phyloP scores from a whole-genome alignment of 1,139 yeast species.

The Diutina scorzettiae region DNA sequence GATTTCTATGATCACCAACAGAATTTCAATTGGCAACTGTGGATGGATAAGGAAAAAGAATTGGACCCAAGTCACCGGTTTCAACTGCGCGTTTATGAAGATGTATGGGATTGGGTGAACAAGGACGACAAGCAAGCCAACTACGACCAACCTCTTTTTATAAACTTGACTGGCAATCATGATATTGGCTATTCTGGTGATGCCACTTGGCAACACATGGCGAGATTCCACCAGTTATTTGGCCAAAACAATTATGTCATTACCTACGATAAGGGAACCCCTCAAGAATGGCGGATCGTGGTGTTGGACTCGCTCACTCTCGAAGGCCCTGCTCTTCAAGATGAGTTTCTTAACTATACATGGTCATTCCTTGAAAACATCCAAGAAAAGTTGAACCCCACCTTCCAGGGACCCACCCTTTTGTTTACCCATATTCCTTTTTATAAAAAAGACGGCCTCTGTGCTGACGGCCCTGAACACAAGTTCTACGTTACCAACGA shows the following conservation, averaged over 20 bases:
- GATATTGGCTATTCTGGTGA: conserved; percentile 96
- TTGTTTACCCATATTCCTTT: conserved; percentile 85
- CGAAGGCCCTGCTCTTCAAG: conserved; percentile 85
- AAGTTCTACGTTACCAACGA: conserved; percentile 47
- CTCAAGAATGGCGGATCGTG: conserved; percentile 71
- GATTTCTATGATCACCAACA: conserved; percentile 36
- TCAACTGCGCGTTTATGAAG: conserved; percentile 39
- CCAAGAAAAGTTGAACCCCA: conserved; percentile 26
- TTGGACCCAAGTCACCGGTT: conserved; percentile 26
- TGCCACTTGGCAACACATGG: conserved; percentile 83
- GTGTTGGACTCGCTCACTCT: conserved; percentile 72
- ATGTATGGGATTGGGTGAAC: conserved; percentile 57
- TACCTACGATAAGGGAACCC: conserved; percentile 49
- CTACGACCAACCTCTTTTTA: conserved; percentile 41
- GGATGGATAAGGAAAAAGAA: conserved; percentile 27
- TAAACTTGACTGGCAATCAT: conserved; percentile 88
- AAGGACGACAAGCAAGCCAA: conserved; percentile 22
- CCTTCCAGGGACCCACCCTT: conserved; percentile 67
- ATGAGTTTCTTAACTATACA: conserved; percentile 52
- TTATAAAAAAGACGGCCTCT: conserved; percentile 66
- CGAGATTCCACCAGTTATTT: conserved; percentile 58
- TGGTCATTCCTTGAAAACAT: conserved; percentile 60
- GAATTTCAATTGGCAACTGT: conserved; percentile 41
- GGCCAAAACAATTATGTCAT: conserved; percentile 81
- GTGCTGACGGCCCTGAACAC: conserved; percentile 74